These are phyloP conservation scores for Volvariella volvacea DNA, from an alignment of 1,284 basidiomycete genomes.

Conservation along the genomic window DNA sequence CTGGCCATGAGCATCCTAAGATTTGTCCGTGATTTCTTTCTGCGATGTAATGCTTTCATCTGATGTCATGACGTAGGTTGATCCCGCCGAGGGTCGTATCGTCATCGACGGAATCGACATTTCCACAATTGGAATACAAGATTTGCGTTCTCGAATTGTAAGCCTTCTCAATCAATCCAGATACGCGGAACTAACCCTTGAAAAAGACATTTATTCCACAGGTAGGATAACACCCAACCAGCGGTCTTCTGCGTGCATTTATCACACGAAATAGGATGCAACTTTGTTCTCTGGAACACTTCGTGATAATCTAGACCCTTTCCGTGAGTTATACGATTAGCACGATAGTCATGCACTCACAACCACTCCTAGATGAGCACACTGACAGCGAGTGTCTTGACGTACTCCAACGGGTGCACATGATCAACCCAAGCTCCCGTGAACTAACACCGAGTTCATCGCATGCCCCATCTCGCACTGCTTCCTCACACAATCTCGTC, in stretches of 20 bases:
- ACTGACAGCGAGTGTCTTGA: slow-evolving; percentile 74
- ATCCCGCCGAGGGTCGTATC: slow-evolving; percentile 76
- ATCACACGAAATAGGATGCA: slow-evolving; percentile 48
- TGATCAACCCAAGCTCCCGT: slow-evolving; percentile 49
- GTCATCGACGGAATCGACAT: slow-evolving; percentile 88
- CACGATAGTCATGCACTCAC: too few relatives aligned
- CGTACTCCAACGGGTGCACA: slow-evolving; percentile 57
- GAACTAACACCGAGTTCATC: slow-evolving; percentile 30
- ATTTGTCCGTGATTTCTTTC: slow-evolving; percentile 47
- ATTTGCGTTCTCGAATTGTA: slow-evolving; percentile 71
- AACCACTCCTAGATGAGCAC: slow-evolving; percentile 65
- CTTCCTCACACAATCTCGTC: slow-evolving; percentile 33
- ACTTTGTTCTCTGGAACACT: slow-evolving; percentile 85
- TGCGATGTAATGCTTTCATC: not conserved
- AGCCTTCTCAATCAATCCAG: slow-evolving; percentile 15
- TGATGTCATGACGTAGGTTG: slow-evolving; percentile 39
- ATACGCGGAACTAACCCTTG: slow-evolving; percentile 3
- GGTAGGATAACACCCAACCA: slow-evolving; percentile 24
- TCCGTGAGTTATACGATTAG: slow-evolving; percentile 32
- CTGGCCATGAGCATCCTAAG: slow-evolving; percentile 83
- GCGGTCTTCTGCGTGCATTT: not conserved
- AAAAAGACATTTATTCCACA: slow-evolving; percentile 76
- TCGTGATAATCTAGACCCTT: slow-evolving; percentile 85
- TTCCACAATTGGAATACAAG: slow-evolving; percentile 79
- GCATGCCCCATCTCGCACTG: slow-evolving; percentile 38